These are phyloP conservation scores for Fonsecaea nubica DNA, from an alignment of 2,329 filamentous ascomycete genomes.

Conservation along the genomic window DNA sequence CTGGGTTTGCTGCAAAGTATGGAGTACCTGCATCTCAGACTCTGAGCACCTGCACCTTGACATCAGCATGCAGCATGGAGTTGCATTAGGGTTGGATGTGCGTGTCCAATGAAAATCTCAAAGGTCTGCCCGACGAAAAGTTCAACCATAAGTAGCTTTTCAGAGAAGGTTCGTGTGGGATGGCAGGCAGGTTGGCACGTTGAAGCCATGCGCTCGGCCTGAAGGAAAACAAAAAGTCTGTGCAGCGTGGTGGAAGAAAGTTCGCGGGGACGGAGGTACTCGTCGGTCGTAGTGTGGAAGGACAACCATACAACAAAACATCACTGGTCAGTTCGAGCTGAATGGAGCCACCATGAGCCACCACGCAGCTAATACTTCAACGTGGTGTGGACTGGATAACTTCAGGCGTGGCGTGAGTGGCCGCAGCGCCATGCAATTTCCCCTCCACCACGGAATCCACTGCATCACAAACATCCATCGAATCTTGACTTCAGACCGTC, in stretches of 20 bases:
- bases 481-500: slow-evolving; percentile 25
- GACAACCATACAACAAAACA: background rate
- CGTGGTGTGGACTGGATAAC: slow-evolving; percentile 7
- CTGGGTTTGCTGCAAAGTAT: slow-evolving; percentile 1
- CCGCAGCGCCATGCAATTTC: slow-evolving; percentile 36
- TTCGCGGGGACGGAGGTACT: no score
- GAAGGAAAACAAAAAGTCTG: background rate
- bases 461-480: slow-evolving; percentile 27
- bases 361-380: background rate
- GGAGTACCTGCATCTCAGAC: slow-evolving; percentile 24
- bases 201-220: background rate
- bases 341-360: background rate
- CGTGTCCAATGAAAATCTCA: slow-evolving; percentile 7
- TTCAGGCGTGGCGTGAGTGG: slow-evolving; percentile 13
- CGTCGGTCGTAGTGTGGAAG: no score
- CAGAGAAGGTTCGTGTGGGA: background rate
- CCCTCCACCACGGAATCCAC: slow-evolving; percentile 22
- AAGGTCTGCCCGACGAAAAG: background rate
- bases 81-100: slow-evolving; percentile 19
- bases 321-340: background rate
- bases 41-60: slow-evolving; percentile 19
- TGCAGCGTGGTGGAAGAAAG: background rate
- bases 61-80: slow-evolving; percentile 21
- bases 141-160: background rate
- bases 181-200: background rate